Evolutionary conservation across 2,329 filamentous ascomycete species (phyloP), one percentile per base, ranked within the genome.

Genomic region (Clarireedia paspali): DNA sequence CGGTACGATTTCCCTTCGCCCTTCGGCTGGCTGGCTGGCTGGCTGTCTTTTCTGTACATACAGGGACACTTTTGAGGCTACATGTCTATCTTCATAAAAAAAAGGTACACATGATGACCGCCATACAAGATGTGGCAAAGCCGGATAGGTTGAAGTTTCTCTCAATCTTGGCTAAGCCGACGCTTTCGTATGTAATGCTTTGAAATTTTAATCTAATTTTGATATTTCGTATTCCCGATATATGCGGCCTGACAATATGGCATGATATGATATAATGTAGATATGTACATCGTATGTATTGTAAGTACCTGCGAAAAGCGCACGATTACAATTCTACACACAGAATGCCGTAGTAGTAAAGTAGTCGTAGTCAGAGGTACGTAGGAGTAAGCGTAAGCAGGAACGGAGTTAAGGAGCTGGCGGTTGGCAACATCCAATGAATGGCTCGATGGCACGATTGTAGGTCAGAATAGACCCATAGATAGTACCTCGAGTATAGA

Each of bases 331-430:
- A 34, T 34, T 34, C 30, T 52, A 39, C 30, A 26, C 40, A 23
- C 30, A 20, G 20, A 45, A 40, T 40, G 7, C 30, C n/a, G 38
- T 36, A 23, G 27, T 34, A 15, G 26, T 45, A 27, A 23, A 34
- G 15, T 47, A n/a, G 17, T 34, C 14, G 26, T 5, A 9, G 15
- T 47, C 26, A 47, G 20, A n/a, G 44, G 26, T 17, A 34, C 26
- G 47, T 23, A 23, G n/a, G 23, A 50, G 10, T 53, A 47, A 53
- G 50, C 50, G 20, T 47, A 53, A 53, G 42, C 42, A 20, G 30
- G 30, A 12, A 34, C 30, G 30, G 30, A 34, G 30, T 34, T 34
- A 34, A 14, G 30, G 30, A 34, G 30, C 30, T 12, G 30, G 50
- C 27, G 27, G 34, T 53, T 47, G 20, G 34, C 26, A 42, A 36